These are phyloP conservation scores for Xanthoconium stramineum DNA, from an alignment of 768 basidiomycete genomes.

Conservation along the genomic window DNA sequence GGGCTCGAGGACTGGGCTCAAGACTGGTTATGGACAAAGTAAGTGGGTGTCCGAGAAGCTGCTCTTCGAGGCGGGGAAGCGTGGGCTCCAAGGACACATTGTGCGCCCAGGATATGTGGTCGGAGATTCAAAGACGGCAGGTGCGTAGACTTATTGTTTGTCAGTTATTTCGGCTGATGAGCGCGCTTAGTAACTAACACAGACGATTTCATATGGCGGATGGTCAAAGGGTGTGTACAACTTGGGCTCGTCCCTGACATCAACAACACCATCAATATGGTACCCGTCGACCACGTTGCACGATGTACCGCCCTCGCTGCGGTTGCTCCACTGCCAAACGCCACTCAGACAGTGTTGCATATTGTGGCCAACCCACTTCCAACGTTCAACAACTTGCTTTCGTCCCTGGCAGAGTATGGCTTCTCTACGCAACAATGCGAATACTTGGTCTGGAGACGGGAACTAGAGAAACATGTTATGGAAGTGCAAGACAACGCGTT, in stretches of 20 bases:
- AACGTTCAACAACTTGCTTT: constrained; percentile 85
- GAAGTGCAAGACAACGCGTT: constrained; percentile 94
- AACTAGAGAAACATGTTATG: constrained; percentile 93
- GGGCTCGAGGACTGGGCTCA: constrained; percentile 68
- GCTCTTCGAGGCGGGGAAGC: constrained; percentile 83
- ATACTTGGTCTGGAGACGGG: constrained; percentile 88
- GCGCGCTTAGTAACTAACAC: constrained; percentile 82
- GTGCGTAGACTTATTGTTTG: constrained; percentile 39
- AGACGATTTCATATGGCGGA: constrained; percentile 97
- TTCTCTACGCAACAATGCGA: constrained; percentile 77
- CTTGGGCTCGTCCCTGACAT: constrained; percentile 96
- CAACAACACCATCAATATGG: constrained; percentile 98
- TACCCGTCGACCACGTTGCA: constrained; percentile 96
- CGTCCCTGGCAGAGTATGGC: constrained; percentile 72
- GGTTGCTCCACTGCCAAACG: constrained; percentile 50
- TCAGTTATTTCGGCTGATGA: background rate
- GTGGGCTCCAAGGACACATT: constrained; percentile 83
- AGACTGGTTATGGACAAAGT: constrained; percentile 93
- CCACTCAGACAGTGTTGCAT: constrained; percentile 65
- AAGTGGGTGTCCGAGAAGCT: constrained; percentile 99
- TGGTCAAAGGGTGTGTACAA: constrained; percentile 98
- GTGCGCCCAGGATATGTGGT: constrained; percentile 95
- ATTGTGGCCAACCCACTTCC: constrained; percentile 83
- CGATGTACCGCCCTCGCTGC: constrained; percentile 74
- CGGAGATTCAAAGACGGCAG: constrained; percentile 84